These are phyloP conservation scores for Besnoitia besnoiti DNA, from an alignment of 169 alveolate species.

Conservation along the genomic window DNA sequence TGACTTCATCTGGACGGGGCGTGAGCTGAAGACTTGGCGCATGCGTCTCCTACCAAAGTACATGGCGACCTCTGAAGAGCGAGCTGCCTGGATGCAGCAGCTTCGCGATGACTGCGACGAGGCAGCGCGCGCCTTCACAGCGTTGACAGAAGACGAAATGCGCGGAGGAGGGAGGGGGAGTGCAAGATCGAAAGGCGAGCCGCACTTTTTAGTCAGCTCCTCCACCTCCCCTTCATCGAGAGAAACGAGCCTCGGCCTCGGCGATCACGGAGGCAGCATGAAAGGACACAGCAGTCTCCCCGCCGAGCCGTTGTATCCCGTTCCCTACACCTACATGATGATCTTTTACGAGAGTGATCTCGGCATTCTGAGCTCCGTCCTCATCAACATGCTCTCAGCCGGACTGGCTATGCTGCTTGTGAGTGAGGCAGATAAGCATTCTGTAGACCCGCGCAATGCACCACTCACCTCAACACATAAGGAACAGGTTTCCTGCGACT, in stretches of 20 bases:
- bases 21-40: conserved; percentile 74
- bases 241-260: too few species aligned
- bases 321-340: conserved; percentile 78
- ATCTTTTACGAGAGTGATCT: conserved; percentile 78
- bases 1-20: conserved; percentile 79
- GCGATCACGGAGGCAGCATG: too few species aligned
- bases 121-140: background rate
- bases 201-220: background rate
- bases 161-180: background rate
- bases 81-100: conserved; percentile 79
- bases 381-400: conserved; percentile 76
- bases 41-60: conserved; percentile 73
- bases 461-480: too few species aligned
- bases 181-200: background rate
- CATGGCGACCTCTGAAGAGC: conserved; percentile 76
- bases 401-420: conserved; percentile 76
- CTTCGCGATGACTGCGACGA: conserved; percentile 66
- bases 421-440: too few species aligned
- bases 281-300: background rate
- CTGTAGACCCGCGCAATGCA: too few species aligned
- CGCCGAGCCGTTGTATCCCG: conserved; percentile 68
- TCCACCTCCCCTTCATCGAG: too few species aligned
- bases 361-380: conserved; percentile 73
- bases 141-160: conserved; percentile 16
- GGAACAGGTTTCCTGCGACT: too few species aligned